Conservation (phyloP, 305 asterid species). For the Stenogyne calaminthoides region DNA sequence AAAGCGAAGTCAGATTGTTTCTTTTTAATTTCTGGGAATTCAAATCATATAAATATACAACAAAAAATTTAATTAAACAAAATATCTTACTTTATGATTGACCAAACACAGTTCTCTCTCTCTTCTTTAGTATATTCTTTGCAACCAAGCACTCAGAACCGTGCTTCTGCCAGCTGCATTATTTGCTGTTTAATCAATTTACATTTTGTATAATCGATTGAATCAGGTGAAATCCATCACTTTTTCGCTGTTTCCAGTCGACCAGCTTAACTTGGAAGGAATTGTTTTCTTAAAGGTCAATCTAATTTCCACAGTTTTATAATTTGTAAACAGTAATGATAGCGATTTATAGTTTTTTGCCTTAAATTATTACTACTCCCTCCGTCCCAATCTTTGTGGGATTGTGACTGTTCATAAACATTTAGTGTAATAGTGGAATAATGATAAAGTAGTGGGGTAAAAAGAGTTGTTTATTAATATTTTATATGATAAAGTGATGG, state of each 20-base stretch:
- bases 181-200: conserved; percentile 16
- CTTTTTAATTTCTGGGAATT: neutral
- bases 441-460: no score
- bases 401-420: no score
- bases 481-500: no score
- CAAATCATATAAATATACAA: neutral
- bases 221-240: neutral
- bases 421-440: no score
- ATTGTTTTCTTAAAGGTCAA: neutral
- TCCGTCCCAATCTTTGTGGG: no score
- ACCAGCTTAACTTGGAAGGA: conserved; percentile 19
- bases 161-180: conserved; percentile 25
- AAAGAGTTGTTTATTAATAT: no score
- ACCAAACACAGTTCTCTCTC: neutral
- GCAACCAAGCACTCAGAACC: neutral
- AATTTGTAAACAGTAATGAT: neutral
- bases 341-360: neutral
- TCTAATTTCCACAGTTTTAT: neutral
- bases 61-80: neutral
- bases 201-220: no score
- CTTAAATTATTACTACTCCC: neutral
- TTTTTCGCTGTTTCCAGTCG: conserved; percentile 17
- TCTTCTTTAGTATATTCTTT: neutral
- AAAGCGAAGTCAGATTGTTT: neutral
- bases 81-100: neutral